phyloP scores from a whole-genome alignment of 257 asterid species.

The Fraxinus excelsior region DNA sequence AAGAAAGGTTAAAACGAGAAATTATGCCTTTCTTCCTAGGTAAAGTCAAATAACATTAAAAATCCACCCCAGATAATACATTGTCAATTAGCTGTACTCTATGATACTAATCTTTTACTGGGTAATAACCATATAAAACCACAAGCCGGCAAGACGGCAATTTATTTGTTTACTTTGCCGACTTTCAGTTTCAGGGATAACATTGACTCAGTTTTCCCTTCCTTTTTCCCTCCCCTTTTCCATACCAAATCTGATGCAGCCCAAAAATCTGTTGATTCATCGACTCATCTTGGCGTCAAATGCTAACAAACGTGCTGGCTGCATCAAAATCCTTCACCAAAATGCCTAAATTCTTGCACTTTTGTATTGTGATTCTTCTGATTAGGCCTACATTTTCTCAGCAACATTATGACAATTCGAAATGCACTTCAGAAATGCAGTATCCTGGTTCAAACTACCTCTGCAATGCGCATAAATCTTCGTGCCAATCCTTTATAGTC shows the following conservation, averaged over 20 bases:
- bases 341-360: not conserved
- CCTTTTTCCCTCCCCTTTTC: not conserved
- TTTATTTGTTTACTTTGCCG: not conserved
- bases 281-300: not conserved
- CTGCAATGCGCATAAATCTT: not conserved
- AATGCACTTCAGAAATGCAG: not conserved
- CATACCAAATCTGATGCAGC: not conserved
- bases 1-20: too few species aligned
- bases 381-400: not conserved
- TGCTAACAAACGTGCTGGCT: not conserved
- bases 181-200: not conserved
- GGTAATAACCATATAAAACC: not conserved
- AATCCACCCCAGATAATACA: not conserved
- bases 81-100: not conserved
- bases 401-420: not conserved
- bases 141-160: constrained; percentile 9
- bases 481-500: not conserved
- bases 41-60: not conserved
- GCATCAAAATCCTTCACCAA: not conserved
- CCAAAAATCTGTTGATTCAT: not conserved
- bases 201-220: not conserved
- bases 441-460: constrained; percentile 17
- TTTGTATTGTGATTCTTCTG: not conserved
- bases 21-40: too few species aligned
- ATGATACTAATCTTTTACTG: not conserved